Base-by-base conservation (phyloP, 192 early-diverging fungal species). In the Mortierella hygrophila region DNA sequence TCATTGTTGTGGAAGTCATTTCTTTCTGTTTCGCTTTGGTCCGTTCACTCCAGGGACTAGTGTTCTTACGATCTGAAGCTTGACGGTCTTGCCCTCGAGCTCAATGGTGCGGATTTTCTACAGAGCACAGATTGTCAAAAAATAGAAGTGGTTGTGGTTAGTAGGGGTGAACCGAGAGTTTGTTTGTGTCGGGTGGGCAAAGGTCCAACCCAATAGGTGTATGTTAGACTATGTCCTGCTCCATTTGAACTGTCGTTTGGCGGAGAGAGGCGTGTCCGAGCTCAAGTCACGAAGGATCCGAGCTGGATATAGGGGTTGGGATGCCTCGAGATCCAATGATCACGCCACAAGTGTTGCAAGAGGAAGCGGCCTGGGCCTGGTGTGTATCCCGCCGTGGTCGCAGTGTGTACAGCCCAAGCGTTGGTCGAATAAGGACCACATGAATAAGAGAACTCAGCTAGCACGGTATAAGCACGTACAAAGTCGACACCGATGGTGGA, bases 21-120 rank as follows among this genome's bases (percentile, higher is more conserved):
- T 65, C 52, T 57, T 57, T 57, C 4, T 57, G 26, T 35, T 11
- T 29, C 10, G 3, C 11, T 65, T 65, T 65, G 60, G 23, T 13
- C 60, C 60, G 60, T 32, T 65, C 60, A 32, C 60, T 65, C 26
- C 60, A 65, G 60, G 26, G 60, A 65, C 60, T 65, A 32, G 60
- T 65, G 69, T 20, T 86, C 93, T 69, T 94, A 96, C 95, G 82
- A 99, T 98, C 89, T 98, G 97, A 71, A 99, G 92, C 91, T 99
- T 99, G 47, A 99, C 97, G 60, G 97, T 98, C 89, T 99, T 99
- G 74, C 98, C 97, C 88, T 99, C 98, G 70, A 99, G 93, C 87
- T 99, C 98, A 76, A 99, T 99, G 71, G 97, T 99, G 84, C 97
- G 95, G 88, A 99, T 99, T 97, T 98, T 99, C 95, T 97, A 90